phyloP scores from a whole-genome alignment of 805 yeast genomes.

The Pichia insulana region DNA sequence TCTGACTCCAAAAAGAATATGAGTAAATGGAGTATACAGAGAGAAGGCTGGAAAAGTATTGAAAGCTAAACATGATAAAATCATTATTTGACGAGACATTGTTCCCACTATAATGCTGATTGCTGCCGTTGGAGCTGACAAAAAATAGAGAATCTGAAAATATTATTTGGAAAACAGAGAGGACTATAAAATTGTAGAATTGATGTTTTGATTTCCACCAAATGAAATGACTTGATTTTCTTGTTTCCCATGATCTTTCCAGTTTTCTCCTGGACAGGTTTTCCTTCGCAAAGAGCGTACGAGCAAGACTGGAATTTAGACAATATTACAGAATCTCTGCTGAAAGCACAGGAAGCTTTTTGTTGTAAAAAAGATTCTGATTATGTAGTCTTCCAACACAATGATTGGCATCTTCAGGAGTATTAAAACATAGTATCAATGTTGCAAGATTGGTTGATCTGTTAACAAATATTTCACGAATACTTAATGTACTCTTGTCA shows the following conservation, averaged over 20 bases:
- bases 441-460: conserved; percentile 12
- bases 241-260: no score
- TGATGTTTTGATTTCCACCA: no score
- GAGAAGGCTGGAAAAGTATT: conserved; percentile 67
- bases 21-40: conserved; percentile 8
- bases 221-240: no score
- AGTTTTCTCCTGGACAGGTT: no score
- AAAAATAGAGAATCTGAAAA: no score
- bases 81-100: no score
- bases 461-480: conserved; percentile 11
- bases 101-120: no score
- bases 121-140: no score
- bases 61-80: no score
- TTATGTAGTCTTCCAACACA: conserved; percentile 51
- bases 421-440: conserved; percentile 38
- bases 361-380: conserved; percentile 22
- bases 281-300: conserved; percentile 15
- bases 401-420: conserved; percentile 36
- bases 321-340: conserved; percentile 29
- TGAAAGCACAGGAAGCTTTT: conserved; percentile 21
- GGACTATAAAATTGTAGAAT: no score
- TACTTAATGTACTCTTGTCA: conserved; percentile 14
- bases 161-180: no score
- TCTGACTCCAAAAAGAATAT: conserved; percentile 6
- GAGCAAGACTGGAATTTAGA: no score